Base-by-base conservation (phyloP, 176 grass and related monocot species). In the Ananas comosus region DNA sequence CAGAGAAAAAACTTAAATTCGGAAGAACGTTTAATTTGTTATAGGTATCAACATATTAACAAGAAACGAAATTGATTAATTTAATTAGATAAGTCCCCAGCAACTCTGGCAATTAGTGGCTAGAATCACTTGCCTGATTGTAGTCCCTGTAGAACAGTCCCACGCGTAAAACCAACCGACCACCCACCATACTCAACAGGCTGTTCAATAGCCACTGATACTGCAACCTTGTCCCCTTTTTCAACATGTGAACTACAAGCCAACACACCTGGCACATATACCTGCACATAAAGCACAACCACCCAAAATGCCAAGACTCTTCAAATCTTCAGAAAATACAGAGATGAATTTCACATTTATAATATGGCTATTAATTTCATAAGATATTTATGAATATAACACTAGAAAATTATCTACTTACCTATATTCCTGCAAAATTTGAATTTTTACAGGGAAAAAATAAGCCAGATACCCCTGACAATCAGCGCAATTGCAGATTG, bases 191-290 rank as follows among this genome's bases (percentile, higher is more conserved):
- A 70, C 67, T 89, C 53, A 12, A 70, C 69, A 49, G 81, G 84
- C 51, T 92, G 83, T 68, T 97, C 93, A 52, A 87, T 72, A 79
- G 81, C 89, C 9, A 97, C 89, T 28, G 93, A 97, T 11, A 97
- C 89, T 21, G 86, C 93, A 78, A 97, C 82, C 47, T 75, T 83
- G 64, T 97, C 93, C 29, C 89, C 93, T 61, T 83, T 90, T 80
- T 97, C 93, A 75, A 97, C 93, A 81, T 92, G 93, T 74, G 89
- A 56, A 81, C 93, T 97, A 64, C 93, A 97, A 81, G 93, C 93
- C 80, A 92, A 83, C 29, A 97, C 86, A 78, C 93, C 89, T 64
- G 93, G 89, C 52, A 97, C 80, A 88, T 85, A 97, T 52, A 97
- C 80, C 89, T 97, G 84, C 72, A 77, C 51, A 80, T 63, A 51